Conservation (phyloP, 257 asterid species). For the Solanum microdontum region DNA sequence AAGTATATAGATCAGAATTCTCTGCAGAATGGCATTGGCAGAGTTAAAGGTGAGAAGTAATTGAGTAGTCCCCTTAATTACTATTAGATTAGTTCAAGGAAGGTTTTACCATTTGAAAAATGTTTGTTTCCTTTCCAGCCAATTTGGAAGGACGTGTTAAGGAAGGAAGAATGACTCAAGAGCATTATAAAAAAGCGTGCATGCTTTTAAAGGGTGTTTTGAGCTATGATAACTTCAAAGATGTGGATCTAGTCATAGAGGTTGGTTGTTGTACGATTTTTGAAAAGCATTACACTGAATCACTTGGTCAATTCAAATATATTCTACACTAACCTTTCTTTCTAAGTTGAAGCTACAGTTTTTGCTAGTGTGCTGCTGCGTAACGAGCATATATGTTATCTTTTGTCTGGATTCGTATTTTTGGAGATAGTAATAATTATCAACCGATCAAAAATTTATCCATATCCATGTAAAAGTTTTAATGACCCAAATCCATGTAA, state of each 20-base stretch:
- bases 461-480: not conserved
- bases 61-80: not conserved
- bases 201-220: slow-evolving; percentile 68
- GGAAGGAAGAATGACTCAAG: slow-evolving; percentile 76
- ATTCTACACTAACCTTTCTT: not conserved
- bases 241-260: slow-evolving; percentile 98
- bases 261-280: slow-evolving; percentile 17
- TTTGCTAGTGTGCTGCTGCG: not conserved
- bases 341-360: not conserved
- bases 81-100: not conserved
- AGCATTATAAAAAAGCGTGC: slow-evolving; percentile 57
- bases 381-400: not conserved
- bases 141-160: slow-evolving; percentile 73
- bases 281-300: not conserved
- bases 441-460: not conserved
- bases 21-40: slow-evolving; percentile 64
- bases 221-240: slow-evolving; percentile 81
- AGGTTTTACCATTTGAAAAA: not conserved
- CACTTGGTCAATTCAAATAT: not conserved
- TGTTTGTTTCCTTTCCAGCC: slow-evolving; percentile 28
- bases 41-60: slow-evolving; percentile 60
- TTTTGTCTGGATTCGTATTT: not conserved
- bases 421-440: not conserved
- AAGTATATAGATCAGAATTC: slow-evolving; percentile 87
- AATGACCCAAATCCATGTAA: not conserved